phyloP scores from a whole-genome alignment of 1,284 basidiomycete species.

The Leccinum fuscescens region DNA sequence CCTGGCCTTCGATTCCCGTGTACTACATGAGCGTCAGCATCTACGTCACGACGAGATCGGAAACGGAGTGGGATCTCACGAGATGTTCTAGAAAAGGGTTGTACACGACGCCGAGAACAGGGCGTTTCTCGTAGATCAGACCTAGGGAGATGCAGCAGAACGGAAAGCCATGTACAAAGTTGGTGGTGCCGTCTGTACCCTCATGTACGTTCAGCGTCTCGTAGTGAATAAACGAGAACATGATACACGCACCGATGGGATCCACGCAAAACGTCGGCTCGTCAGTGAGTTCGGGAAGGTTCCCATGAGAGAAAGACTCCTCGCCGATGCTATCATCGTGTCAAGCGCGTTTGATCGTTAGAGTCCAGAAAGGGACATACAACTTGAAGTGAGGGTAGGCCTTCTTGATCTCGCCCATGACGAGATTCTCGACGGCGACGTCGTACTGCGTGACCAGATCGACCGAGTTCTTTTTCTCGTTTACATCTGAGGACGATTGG shows the following conservation, averaged over 20 bases:
- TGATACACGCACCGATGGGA: slow-evolving; percentile 62
- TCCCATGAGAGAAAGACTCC: slow-evolving; percentile 78
- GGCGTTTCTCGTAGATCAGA: slow-evolving; percentile 76
- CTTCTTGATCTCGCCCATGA: slow-evolving; percentile 65
- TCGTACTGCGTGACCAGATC: slow-evolving; percentile 98
- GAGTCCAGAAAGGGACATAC: slow-evolving; percentile 46
- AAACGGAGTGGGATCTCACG: slow-evolving; percentile 36
- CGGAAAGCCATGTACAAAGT: slow-evolving; percentile 92
- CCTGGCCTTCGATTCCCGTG: slow-evolving; percentile 75
- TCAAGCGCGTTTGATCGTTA: not conserved
- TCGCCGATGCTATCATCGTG: slow-evolving; percentile 77
- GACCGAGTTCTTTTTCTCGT: slow-evolving; percentile 88
- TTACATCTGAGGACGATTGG: slow-evolving; percentile 54
- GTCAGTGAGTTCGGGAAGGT: slow-evolving; percentile 72
- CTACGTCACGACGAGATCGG: not conserved
- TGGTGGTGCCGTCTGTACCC: slow-evolving; percentile 83
- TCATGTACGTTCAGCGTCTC: not conserved
- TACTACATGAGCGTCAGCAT: slow-evolving; percentile 49
- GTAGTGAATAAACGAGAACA: not conserved
- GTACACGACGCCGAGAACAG: slow-evolving; percentile 88
- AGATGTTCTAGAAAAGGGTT: slow-evolving; percentile 90
- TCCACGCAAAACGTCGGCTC: slow-evolving; percentile 92
- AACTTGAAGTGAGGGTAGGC: slow-evolving; percentile 81
- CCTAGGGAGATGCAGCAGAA: slow-evolving; percentile 91
- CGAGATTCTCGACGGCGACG: slow-evolving; percentile 86